Conservation (phyloP, 176 grass and related monocot genomes). For the Neostapfia colusana region DNA sequence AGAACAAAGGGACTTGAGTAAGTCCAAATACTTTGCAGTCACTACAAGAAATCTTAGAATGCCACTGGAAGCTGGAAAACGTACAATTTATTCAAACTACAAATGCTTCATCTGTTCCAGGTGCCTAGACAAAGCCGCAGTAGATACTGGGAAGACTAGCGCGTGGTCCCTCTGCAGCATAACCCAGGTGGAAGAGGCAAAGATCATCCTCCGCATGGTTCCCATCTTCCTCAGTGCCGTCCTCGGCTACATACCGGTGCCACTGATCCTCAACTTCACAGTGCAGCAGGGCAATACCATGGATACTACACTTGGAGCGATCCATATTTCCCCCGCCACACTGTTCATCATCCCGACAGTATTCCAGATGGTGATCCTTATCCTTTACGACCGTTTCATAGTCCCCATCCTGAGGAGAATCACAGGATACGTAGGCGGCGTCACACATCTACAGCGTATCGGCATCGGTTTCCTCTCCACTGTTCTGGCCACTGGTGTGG, state of each 20-base stretch:
- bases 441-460: conserved; percentile 73
- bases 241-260: conserved; percentile 51
- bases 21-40: not conserved
- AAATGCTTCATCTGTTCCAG: conserved; percentile 23
- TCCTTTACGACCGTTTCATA: conserved; percentile 60
- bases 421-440: conserved; percentile 60
- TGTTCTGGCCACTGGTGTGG: conserved; percentile 37
- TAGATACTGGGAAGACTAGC: conserved; percentile 38
- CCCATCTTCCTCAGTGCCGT: conserved; percentile 72
- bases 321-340: conserved; percentile 58
- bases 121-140: conserved; percentile 69
- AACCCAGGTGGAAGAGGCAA: conserved; percentile 81
- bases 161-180: conserved; percentile 58
- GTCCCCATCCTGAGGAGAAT: conserved; percentile 54
- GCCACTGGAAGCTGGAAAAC: not conserved
- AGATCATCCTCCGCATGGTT: conserved; percentile 63
- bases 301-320: conserved; percentile 55
- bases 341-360: conserved; percentile 65
- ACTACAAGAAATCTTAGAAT: not conserved
- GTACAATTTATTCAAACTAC: not conserved
- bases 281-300: conserved; percentile 85
- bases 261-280: conserved; percentile 58
- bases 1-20: conserved; percentile 60
- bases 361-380: conserved; percentile 68
- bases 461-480: conserved; percentile 53